Evolutionary conservation across 306 rosid genomes (phyloP).

Genomic region (Pterocarpus santalinus): DNA sequence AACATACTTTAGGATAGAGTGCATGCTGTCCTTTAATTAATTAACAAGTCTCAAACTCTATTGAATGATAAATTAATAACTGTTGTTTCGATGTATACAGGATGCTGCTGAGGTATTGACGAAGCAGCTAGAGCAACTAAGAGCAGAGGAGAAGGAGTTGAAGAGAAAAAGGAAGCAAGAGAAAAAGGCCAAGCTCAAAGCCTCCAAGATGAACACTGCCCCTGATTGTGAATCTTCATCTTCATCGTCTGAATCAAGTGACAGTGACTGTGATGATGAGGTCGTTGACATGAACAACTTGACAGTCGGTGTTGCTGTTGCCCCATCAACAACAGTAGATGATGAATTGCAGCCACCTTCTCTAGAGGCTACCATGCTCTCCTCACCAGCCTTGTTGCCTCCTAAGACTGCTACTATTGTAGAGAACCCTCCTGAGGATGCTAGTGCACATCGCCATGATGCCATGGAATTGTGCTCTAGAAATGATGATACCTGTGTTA

Average conservation of each 20-base stretch:
- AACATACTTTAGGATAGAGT: neutral
- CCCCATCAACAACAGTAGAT: conserved; percentile 38
- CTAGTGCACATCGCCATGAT: conserved; percentile 19
- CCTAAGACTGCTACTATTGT: conserved; percentile 10
- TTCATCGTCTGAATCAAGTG: conserved; percentile 81
- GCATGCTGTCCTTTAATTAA: neutral
- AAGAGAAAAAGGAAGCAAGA: conserved; percentile 70
- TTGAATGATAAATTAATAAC: neutral
- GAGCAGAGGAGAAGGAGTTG: conserved; percentile 66
- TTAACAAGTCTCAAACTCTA: neutral
- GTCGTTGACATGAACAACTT: conserved; percentile 55
- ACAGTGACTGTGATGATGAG: conserved; percentile 60
- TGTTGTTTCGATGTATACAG: conserved; percentile 40
- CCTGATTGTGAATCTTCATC: conserved; percentile 56
- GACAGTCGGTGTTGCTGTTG: conserved; percentile 40
- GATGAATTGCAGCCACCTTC: conserved; percentile 27
- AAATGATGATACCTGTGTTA: conserved; percentile 42
- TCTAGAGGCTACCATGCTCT: conserved; percentile 24
- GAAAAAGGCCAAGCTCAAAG: conserved; percentile 62
- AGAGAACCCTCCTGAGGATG: conserved; percentile 18
- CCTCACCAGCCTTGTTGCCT: conserved; percentile 31
- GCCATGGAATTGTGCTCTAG: conserved; percentile 40
- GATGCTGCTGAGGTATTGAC: conserved; percentile 63
- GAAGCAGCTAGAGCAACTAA: conserved; percentile 62
- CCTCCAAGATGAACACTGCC: conserved; percentile 50